phyloP scores from a whole-genome alignment of 2,329 filamentous ascomycete species.

The Xylaria multiplex region DNA sequence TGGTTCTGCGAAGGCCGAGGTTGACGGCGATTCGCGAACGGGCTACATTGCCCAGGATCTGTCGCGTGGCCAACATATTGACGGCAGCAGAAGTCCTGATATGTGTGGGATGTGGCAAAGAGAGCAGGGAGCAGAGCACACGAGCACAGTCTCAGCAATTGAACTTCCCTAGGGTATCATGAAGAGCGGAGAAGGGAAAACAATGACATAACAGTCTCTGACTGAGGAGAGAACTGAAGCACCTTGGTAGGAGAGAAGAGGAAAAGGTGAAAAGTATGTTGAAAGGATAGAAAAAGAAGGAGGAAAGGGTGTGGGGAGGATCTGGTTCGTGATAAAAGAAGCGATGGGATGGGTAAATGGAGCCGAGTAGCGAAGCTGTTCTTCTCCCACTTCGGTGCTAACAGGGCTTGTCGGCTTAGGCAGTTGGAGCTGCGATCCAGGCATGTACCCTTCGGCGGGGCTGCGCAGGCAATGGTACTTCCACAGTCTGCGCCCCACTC shows the following conservation, averaged over 20 bases:
- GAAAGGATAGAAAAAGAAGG: conserved; percentile 31
- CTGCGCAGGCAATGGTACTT: conserved; percentile 22
- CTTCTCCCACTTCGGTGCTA: conserved; percentile 27
- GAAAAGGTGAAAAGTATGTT: conserved; percentile 28
- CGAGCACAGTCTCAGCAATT: conserved; percentile 48
- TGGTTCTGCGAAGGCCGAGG: conserved; percentile 71
- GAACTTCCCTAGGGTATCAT: conserved; percentile 40
- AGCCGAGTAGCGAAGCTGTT: conserved; percentile 39
- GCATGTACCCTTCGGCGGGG: conserved; percentile 14
- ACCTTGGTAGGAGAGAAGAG: conserved; percentile 18
- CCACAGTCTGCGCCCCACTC: conserved; percentile 21
- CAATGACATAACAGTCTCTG: conserved; percentile 47
- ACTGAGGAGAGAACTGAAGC: conserved; percentile 37
- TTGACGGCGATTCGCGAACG: conserved; percentile 65
- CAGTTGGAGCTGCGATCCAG: conserved; percentile 19
- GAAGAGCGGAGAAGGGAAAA: conserved; percentile 46
- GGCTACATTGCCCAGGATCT: conserved; percentile 72
- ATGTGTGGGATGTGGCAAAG: conserved; percentile 27
- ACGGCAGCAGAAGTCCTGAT: conserved; percentile 47
- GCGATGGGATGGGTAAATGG: conserved; percentile 41
- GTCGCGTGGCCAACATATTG: conserved; percentile 77
- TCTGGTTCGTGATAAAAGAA: conserved; percentile 50
- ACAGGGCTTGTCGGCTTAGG: conserved; percentile 28
- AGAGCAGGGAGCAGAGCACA: conserved; percentile 18
- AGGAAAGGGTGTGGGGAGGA: conserved; percentile 53